Percentiles rank a stretch among this genome's conserved stretches.
phyloP scores from a whole-genome alignment of 2,329 filamentous ascomycete genomes.

The Arthrobotrys sphaeroides region DNA sequence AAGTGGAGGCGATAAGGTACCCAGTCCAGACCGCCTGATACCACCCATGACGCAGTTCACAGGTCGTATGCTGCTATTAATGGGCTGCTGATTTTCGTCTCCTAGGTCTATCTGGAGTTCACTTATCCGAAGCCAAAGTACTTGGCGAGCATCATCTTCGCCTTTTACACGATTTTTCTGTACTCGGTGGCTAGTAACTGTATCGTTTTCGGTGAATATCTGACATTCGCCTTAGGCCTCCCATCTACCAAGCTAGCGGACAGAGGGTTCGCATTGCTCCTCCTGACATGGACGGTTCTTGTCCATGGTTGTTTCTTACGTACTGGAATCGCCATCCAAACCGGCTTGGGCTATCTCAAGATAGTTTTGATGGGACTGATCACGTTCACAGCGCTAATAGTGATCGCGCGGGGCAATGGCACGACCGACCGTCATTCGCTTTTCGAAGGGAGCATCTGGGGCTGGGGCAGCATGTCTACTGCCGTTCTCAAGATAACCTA shows the following conservation, averaged over 20 bases:
- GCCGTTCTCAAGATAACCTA: constrained; percentile 75
- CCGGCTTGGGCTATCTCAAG: constrained; percentile 72
- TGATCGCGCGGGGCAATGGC: constrained; percentile 63
- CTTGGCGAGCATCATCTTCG: constrained; percentile 69
- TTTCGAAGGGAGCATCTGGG: constrained; percentile 69
- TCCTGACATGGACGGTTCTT: constrained; percentile 69
- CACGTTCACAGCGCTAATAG: constrained; percentile 70
- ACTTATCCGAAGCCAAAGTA: constrained; percentile 70
- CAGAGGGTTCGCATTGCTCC: constrained; percentile 68
- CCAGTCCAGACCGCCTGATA: constrained; percentile 4
- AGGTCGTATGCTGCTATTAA: background rate
- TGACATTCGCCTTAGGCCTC: constrained; percentile 65
- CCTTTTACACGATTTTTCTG: constrained; percentile 70
- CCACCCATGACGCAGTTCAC: background rate
- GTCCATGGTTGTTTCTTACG: constrained; percentile 66
- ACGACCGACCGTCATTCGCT: constrained; percentile 65
- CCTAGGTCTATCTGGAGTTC: constrained; percentile 70
- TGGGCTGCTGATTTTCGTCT: background rate
- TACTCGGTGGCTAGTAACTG: constrained; percentile 71
- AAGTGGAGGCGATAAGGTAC: constrained; percentile 62
- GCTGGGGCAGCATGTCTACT: constrained; percentile 73
- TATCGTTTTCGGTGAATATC: constrained; percentile 69
- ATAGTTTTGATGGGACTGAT: constrained; percentile 71
- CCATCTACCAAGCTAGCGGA: constrained; percentile 56
- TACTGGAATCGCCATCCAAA: constrained; percentile 69